Conservation (phyloP, 768 basidiomycete species). For the Termitomyces sp. region DNA sequence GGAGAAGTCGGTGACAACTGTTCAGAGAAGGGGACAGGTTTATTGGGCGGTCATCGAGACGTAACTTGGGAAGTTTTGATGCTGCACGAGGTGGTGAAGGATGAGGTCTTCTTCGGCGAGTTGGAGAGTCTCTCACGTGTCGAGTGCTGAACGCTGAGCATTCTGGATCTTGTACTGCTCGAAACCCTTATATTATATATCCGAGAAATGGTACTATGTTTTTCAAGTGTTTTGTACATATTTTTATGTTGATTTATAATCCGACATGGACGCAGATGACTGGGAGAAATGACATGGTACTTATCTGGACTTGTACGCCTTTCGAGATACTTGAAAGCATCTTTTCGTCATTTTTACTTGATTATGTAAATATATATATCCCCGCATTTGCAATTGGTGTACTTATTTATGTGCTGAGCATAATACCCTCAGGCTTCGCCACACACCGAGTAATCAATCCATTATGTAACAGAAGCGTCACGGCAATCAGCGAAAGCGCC, state of each 20-base stretch:
- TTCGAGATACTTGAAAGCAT: no score
- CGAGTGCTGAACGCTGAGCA: slow-evolving; percentile 58
- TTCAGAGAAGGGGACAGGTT: slow-evolving; percentile 67
- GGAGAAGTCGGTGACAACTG: slow-evolving; percentile 64
- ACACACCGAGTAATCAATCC: no score
- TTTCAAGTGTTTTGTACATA: slow-evolving; percentile 1
- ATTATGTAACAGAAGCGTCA: no score
- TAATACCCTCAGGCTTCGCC: no score
- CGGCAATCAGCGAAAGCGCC: no score
- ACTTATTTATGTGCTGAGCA: no score
- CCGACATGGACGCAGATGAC: no score
- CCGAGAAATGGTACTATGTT: not conserved
- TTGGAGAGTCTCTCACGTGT: slow-evolving; percentile 75
- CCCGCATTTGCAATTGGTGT: no score
- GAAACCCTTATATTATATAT: slow-evolving; percentile 8
- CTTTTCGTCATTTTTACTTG: no score
- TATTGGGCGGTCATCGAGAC: slow-evolving; percentile 69
- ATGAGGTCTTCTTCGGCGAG: slow-evolving; percentile 71
- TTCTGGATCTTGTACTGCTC: not conserved
- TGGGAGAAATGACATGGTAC: no score
- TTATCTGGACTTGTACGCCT: no score
- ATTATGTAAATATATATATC: no score
- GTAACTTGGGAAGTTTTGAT: slow-evolving; percentile 69
- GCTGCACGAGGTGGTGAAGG: slow-evolving; percentile 54
- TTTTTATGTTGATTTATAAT: not conserved